phyloP scores from a whole-genome alignment of 225 moss, liverwort and hornwort genomes.

The Pleurozium schreberi region DNA sequence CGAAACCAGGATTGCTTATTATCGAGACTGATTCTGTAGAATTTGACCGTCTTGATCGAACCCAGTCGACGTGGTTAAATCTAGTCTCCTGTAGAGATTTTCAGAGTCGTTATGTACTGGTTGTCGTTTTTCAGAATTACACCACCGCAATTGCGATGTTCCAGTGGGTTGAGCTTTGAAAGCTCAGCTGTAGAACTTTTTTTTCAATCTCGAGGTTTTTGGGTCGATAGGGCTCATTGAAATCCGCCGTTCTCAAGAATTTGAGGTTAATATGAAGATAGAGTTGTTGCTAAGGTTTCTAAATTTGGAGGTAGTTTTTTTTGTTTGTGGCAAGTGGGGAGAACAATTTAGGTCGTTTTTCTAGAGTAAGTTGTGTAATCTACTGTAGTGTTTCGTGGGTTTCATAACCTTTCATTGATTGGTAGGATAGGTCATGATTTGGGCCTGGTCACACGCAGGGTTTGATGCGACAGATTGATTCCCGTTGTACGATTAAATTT shows the following conservation, averaged over 20 bases:
- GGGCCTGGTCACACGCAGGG: background rate
- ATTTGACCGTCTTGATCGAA: background rate
- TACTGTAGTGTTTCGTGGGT: background rate
- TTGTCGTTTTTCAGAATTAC: no score
- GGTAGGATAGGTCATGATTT: background rate
- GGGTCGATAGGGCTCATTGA: background rate
- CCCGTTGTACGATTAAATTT: background rate
- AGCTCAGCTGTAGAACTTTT: background rate
- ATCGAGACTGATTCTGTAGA: background rate
- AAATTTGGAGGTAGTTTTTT: background rate
- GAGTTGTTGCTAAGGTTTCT: no score
- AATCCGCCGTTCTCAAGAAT: background rate
- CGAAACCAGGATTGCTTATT: background rate
- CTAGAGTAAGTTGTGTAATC: background rate
- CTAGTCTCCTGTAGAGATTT: background rate
- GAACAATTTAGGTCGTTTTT: background rate
- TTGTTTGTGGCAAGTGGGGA: background rate
- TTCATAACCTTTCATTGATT: background rate
- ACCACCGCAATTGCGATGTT: no score
- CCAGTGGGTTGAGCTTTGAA: background rate
- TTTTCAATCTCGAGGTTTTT: background rate
- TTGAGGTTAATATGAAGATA: background rate
- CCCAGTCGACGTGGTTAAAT: background rate
- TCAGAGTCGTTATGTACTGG: background rate
- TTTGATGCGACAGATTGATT: background rate